Evolutionary conservation across 2,329 filamentous ascomycete genomes (phyloP).

Genomic region (Trichophaea hybrida): DNA sequence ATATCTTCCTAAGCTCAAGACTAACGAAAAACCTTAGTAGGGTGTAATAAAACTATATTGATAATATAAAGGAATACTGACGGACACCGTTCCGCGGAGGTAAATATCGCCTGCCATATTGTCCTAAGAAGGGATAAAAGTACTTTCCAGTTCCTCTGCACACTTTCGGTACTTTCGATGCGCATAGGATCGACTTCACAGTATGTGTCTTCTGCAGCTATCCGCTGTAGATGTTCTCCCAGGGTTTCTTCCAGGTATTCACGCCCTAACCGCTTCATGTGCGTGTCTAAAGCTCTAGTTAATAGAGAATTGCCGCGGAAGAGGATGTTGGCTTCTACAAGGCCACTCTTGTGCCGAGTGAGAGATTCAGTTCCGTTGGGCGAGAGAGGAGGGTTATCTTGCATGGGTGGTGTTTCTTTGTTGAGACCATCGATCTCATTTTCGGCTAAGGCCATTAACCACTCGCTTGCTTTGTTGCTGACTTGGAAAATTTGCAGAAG

Average conservation of each 20-base stretch:
- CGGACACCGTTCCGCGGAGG: constrained; percentile 45
- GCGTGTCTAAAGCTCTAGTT: constrained; percentile 83
- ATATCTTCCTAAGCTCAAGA: constrained; percentile 49
- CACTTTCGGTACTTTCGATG: constrained; percentile 44
- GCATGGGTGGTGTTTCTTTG: constrained; percentile 50
- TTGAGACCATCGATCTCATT: constrained; percentile 92
- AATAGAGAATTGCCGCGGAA: constrained; percentile 90
- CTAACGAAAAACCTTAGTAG: not conserved
- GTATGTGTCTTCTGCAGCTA: constrained; percentile 78
- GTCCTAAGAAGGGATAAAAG: constrained; percentile 45
- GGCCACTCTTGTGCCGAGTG: constrained; percentile 51
- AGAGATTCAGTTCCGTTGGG: constrained; percentile 29
- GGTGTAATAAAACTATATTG: too few species aligned
- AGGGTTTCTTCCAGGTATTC: constrained; percentile 84
- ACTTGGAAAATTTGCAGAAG: constrained; percentile 93
- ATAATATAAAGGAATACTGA: not conserved
- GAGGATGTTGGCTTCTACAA: constrained; percentile 80
- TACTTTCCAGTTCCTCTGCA: constrained; percentile 50
- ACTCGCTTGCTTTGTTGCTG: constrained; percentile 67
- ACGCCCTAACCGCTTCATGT: constrained; percentile 87
- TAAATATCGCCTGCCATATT: constrained; percentile 49
- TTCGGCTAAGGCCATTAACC: constrained; percentile 85
- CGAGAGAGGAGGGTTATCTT: constrained; percentile 35
- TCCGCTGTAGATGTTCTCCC: constrained; percentile 70
- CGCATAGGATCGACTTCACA: constrained; percentile 91